These are phyloP conservation scores for Pichia californica DNA, from an alignment of 805 yeast species.

Conservation along the genomic window DNA sequence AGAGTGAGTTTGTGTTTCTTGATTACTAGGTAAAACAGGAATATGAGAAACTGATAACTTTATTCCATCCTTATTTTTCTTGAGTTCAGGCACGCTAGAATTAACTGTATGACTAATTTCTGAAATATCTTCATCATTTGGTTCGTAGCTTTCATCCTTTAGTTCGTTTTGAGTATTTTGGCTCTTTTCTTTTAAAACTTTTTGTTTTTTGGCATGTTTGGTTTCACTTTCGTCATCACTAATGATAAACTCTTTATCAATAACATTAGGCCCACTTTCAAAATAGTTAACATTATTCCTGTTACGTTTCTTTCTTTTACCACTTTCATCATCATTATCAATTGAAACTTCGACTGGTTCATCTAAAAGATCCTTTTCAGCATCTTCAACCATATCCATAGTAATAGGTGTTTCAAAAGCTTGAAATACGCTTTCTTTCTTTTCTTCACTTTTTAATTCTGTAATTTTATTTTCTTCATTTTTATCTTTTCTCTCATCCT, in stretches of 20 bases:
- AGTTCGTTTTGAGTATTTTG: no score
- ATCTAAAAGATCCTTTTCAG: slow-evolving; percentile 3
- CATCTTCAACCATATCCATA: slow-evolving; percentile 4
- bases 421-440: slow-evolving; percentile 8
- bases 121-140: no score
- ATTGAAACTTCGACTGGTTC: not conserved
- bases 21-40: no score
- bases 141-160: not conserved
- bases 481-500: slow-evolving; percentile 4
- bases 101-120: no score
- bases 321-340: not conserved
- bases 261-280: slow-evolving; percentile 2
- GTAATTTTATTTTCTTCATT: not conserved
- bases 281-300: slow-evolving; percentile 10
- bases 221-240: slow-evolving; percentile 1
- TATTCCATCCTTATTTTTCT: no score
- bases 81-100: no score
- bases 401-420: slow-evolving; percentile 8
- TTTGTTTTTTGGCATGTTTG: not conserved
- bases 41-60: no score
- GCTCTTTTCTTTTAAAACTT: not conserved
- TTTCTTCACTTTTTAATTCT: not conserved
- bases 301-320: slow-evolving; percentile 4
- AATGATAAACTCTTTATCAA: not conserved
- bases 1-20: no score